Evolutionary conservation across 2,329 filamentous ascomycete genomes (phyloP).

Genomic region (Aspergillus transmontanensis): DNA sequence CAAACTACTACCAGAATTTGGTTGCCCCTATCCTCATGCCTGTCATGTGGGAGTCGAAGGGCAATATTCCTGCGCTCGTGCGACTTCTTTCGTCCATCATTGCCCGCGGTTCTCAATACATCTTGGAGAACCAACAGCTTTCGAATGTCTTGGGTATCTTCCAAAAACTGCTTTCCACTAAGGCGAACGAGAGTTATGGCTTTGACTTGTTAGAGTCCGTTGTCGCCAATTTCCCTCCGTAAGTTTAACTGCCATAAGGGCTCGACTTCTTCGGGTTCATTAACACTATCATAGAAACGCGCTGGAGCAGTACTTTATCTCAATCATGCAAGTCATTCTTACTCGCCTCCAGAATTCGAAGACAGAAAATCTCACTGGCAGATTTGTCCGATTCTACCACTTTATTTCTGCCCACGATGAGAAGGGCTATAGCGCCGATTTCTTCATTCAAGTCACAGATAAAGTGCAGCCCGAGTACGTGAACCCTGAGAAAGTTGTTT

Average conservation of each 20-base stretch:
- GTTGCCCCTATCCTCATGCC: constrained; percentile 77
- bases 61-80: constrained; percentile 89
- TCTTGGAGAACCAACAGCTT: constrained; percentile 77
- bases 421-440: constrained; percentile 85
- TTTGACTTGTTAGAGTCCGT: constrained; percentile 89
- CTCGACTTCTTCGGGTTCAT: not conserved
- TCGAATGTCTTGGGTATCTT: constrained; percentile 93
- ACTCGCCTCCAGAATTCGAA: constrained; percentile 70
- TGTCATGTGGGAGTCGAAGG: constrained; percentile 85
- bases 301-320: constrained; percentile 75
- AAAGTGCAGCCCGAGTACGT: constrained; percentile 69
- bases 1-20: constrained; percentile 77
- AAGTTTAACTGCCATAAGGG: constrained; percentile 41
- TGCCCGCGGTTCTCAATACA: constrained; percentile 70
- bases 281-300: constrained; percentile 50
- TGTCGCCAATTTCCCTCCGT: constrained; percentile 71
- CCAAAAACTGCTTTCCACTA: constrained; percentile 80
- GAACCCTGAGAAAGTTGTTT: not conserved
- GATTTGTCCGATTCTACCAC: constrained; percentile 94
- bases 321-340: constrained; percentile 80
- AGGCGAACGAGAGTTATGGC: constrained; percentile 80
- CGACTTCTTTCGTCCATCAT: constrained; percentile 84
- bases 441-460: constrained; percentile 84
- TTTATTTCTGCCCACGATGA: constrained; percentile 79
- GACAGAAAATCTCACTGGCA: constrained; percentile 80